These are phyloP conservation scores for Raddia guianensis DNA, from an alignment of 176 grass and related monocot species.

Conservation along the genomic window DNA sequence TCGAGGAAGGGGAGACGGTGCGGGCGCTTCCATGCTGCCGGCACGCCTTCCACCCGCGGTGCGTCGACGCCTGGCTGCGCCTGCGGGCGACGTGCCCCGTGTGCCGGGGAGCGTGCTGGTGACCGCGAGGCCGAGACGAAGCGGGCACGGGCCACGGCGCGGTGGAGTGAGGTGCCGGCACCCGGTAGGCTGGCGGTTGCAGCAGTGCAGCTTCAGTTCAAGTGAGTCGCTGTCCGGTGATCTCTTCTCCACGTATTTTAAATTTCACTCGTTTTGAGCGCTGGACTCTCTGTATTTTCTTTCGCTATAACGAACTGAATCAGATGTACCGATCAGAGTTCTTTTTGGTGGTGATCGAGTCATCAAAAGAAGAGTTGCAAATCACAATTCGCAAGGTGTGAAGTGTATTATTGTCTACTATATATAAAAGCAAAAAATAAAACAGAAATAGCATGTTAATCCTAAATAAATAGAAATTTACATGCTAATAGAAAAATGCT, in stretches of 20 bases:
- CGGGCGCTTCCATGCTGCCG: slow-evolving; percentile 49
- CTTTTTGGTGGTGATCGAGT: too few species aligned
- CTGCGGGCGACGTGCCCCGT: slow-evolving; percentile 49
- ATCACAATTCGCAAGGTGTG: neutral
- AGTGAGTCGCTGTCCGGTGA: neutral
- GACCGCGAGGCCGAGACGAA: neutral
- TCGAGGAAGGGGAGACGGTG: slow-evolving; percentile 43
- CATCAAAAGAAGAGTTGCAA: neutral
- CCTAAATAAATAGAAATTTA: too few species aligned
- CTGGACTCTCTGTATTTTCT: neutral
- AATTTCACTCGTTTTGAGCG: neutral
- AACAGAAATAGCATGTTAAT: too few species aligned
- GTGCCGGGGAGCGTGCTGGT: slow-evolving; percentile 37
- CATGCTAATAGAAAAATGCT: too few species aligned
- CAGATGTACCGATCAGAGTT: neutral
- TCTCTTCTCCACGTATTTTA: neutral
- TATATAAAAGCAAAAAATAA: too few species aligned
- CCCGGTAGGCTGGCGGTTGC: too few species aligned
- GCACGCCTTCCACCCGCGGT: slow-evolving; percentile 56
- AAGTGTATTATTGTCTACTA: too few species aligned
- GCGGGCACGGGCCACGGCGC: neutral
- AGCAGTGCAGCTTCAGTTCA: neutral
- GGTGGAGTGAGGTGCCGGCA: neutral
- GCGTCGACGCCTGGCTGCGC: slow-evolving; percentile 61
- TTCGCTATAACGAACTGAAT: neutral